Evolutionary conservation across 2,329 filamentous ascomycete genomes (phyloP), one percentile per base, ranked within the genome.

Genomic region (Knufia fluminis): DNA sequence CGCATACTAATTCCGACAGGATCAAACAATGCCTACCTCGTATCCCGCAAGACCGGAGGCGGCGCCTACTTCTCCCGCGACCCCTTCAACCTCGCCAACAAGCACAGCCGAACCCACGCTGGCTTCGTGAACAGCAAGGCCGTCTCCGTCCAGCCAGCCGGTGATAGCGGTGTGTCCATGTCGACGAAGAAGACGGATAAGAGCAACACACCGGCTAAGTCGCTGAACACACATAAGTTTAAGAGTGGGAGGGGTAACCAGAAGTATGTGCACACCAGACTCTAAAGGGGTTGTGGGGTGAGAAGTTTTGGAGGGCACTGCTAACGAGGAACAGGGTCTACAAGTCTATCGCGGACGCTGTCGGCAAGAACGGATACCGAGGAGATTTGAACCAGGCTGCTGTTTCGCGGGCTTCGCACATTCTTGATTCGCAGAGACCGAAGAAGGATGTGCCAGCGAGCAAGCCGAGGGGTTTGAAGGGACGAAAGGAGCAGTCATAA

Each of bases 51-150:
- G 68, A 72, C 74, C 64, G 77, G 77, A 65, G 89, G 86, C 66
- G 85, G 86, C 70, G 77, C 85, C 63, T 85, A 86, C 74, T 89
- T 98, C 80, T 97, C 91, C 62, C 85, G 86, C 64, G 91, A 97
- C 70, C 87, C 90, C 64, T 75, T 96, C 62, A 98, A 97, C 82
- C 74, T 97, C 72, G 78, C 75, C 71, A 97, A 96, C 84, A 77
- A 83, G 74, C 85, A 94, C 78, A 83, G 79, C 64, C 85, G 87
- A 76, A 97, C 94, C 83, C 80, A 95, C 73, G 86, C 86, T 64
- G 92, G 92, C 66, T 94, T 89, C 73, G 82, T 87, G 72, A 95
- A 94, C 78, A 80, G 83, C 70, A 92, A 95, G 88, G 90, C 92
- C 63, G 75, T 97, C 66, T 88, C 90, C 68, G 74, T 98, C 66